Evolutionary conservation across 2,329 filamentous ascomycete genomes (phyloP).

Genomic region (Ophiocordyceps polyrhachis-furcata): DNA sequence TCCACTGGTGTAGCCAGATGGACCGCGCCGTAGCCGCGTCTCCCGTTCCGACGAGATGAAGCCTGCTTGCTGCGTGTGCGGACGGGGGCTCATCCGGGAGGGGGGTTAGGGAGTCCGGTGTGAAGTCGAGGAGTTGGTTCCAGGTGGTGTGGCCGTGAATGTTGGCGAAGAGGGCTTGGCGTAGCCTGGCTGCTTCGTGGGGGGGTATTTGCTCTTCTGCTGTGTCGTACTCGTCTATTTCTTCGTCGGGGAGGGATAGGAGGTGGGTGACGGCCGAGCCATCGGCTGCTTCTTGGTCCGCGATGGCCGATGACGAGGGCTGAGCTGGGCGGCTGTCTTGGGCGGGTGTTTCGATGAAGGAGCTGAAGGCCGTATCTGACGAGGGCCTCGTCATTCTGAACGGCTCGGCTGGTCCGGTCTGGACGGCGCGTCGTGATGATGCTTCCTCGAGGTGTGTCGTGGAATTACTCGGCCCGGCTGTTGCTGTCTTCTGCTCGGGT

Average conservation of each 20-base stretch:
- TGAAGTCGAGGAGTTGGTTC: conserved; percentile 31
- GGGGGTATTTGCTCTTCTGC: conserved; percentile 9
- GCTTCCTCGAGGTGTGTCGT: neutral
- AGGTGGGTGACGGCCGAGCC: conserved; percentile 17
- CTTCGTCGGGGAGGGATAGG: conserved; percentile 11
- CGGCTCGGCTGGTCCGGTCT: neutral
- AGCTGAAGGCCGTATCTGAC: conserved; percentile 1
- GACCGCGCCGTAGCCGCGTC: conserved; percentile 20
- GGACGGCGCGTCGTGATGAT: neutral
- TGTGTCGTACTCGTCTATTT: conserved; percentile 7
- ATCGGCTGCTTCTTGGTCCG: conserved; percentile 13
- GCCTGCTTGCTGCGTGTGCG: neutral
- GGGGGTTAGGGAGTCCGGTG: conserved; percentile 21
- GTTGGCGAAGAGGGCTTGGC: conserved; percentile 18
- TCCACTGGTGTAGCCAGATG: conserved; percentile 36
- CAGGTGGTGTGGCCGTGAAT: conserved; percentile 10
- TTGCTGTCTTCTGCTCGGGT: conserved; percentile 6
- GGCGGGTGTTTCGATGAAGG: neutral
- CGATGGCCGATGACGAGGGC: conserved; percentile 6
- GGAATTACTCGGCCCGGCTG: neutral
- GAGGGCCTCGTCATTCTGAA: neutral
- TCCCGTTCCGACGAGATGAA: conserved; percentile 22
- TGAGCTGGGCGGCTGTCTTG: neutral
- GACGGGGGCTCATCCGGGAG: conserved; percentile 4
- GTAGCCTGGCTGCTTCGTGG: conserved; percentile 14